These are phyloP conservation scores for Fusarium vanettenii DNA, from an alignment of 2,329 filamentous ascomycete genomes.

Conservation along the genomic window DNA sequence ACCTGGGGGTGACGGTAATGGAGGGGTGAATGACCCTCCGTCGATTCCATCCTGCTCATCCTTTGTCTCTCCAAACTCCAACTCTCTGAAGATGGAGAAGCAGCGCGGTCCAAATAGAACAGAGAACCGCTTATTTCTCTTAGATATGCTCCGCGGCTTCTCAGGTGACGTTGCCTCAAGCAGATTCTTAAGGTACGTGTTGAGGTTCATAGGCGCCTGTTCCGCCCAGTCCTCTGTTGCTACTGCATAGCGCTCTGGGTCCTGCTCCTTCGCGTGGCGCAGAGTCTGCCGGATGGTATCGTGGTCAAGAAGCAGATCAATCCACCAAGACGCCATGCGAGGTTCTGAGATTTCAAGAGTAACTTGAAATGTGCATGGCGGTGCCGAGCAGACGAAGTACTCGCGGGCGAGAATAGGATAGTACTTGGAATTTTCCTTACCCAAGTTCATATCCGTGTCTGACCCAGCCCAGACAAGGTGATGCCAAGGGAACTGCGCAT, in stretches of 20 bases:
- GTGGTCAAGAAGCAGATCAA: slow-evolving; percentile 58
- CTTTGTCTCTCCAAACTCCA: slow-evolving; percentile 60
- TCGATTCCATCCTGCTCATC: slow-evolving; percentile 54
- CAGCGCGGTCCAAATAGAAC: slow-evolving; percentile 65
- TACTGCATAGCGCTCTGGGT: slow-evolving; percentile 61
- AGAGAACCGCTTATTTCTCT: slow-evolving; percentile 67
- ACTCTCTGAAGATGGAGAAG: slow-evolving; percentile 59
- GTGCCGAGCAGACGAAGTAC: slow-evolving; percentile 56
- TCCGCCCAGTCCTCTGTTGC: slow-evolving; percentile 54
- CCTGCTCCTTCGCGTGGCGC: slow-evolving; percentile 52
- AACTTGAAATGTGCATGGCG: slow-evolving; percentile 55
- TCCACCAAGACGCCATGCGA: slow-evolving; percentile 57
- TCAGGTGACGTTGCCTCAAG: slow-evolving; percentile 52
- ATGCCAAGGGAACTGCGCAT: slow-evolving; percentile 53
- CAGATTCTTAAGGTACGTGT: slow-evolving; percentile 64
- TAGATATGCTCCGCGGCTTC: slow-evolving; percentile 60
- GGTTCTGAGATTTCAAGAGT: slow-evolving; percentile 62
- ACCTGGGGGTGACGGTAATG: slow-evolving; percentile 46
- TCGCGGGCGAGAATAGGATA: slow-evolving; percentile 53
- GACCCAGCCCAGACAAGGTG: slow-evolving; percentile 52
- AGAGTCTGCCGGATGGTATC: slow-evolving; percentile 57
- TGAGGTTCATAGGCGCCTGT: slow-evolving; percentile 58
- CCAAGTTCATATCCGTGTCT: slow-evolving; percentile 40
- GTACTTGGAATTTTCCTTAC: slow-evolving; percentile 47
- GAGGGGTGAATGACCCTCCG: slow-evolving; percentile 52